Conservation (phyloP, 2,329 filamentous ascomycete species). For the Colletotrichum spaethianum region DNA sequence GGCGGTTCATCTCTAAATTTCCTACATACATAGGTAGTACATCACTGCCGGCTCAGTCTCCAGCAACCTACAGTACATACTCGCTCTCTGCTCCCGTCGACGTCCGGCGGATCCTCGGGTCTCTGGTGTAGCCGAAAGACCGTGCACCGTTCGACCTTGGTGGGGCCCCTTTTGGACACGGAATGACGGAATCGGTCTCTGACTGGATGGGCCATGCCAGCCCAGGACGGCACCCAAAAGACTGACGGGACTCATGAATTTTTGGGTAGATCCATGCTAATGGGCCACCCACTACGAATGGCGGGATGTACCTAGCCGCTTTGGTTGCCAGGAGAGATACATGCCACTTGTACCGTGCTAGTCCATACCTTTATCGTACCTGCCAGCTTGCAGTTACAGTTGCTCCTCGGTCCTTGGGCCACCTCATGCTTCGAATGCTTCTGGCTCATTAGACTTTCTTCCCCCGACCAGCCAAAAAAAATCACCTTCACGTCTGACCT, state of each 20-base stretch:
- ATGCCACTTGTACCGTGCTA: constrained; percentile 20
- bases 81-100: not conserved
- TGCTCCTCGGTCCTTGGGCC: constrained; percentile 8
- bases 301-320: constrained; percentile 1
- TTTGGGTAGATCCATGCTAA: constrained; percentile 15
- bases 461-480: constrained; percentile 16
- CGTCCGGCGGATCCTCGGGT: constrained; percentile 25
- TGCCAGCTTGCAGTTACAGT: constrained; percentile 41
- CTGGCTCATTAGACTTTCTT: constrained; percentile 31
- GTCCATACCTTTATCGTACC: constrained; percentile 29
- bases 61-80: too few relatives aligned
- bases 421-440: constrained; percentile 22
- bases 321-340: constrained; percentile 18
- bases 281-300: constrained; percentile 6
- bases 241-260: constrained; percentile 28
- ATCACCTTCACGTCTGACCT: constrained; percentile 21
- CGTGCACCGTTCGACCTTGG: constrained; percentile 16
- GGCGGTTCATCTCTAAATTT: not conserved
- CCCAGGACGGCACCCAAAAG: constrained; percentile 3
- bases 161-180: constrained; percentile 32
- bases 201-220: constrained; percentile 31
- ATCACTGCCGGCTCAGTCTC: too few relatives aligned
- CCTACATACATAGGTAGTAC: not conserved
- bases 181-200: constrained; percentile 41
- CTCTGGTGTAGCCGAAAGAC: constrained; percentile 11